Conservation (phyloP, 2,329 filamentous ascomycete genomes). For the Fusarium coffeatum region DNA sequence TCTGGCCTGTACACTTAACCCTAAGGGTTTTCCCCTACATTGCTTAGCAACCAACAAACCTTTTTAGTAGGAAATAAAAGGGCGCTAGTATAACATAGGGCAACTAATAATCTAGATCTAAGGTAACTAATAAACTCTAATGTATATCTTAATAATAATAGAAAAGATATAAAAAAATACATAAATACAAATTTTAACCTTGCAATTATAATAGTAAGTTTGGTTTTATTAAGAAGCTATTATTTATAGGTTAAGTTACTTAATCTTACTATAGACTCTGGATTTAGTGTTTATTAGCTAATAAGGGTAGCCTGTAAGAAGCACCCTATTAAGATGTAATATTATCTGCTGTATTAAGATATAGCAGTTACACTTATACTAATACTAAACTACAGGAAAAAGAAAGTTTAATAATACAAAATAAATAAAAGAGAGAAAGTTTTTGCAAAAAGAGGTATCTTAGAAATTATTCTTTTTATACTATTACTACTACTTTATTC, state of each 20-base stretch:
- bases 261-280: background rate
- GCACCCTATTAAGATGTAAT: constrained; percentile 1
- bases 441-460: background rate
- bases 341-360: background rate
- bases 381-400: constrained; percentile 4
- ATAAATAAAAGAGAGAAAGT: background rate
- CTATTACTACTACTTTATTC: background rate
- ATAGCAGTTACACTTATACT: background rate
- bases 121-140: background rate
- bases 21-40: background rate
- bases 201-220: background rate
- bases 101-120: background rate
- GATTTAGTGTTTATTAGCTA: constrained; percentile 1
- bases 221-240: constrained; percentile 1
- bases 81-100: background rate
- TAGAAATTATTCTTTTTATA: background rate
- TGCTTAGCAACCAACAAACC: background rate
- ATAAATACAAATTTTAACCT: background rate
- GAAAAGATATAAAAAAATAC: constrained; percentile 1
- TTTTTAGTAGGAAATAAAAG: constrained; percentile 1
- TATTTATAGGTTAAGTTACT: background rate
- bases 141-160: background rate
- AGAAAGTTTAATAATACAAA: constrained; percentile 12
- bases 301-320: constrained; percentile 8
- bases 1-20: no score